Percentiles rank a stretch among this genome's conserved stretches.
Evolutionary conservation across 1,284 basidiomycete species (phyloP).

Genomic region (Malassezia vespertilionis): DNA sequence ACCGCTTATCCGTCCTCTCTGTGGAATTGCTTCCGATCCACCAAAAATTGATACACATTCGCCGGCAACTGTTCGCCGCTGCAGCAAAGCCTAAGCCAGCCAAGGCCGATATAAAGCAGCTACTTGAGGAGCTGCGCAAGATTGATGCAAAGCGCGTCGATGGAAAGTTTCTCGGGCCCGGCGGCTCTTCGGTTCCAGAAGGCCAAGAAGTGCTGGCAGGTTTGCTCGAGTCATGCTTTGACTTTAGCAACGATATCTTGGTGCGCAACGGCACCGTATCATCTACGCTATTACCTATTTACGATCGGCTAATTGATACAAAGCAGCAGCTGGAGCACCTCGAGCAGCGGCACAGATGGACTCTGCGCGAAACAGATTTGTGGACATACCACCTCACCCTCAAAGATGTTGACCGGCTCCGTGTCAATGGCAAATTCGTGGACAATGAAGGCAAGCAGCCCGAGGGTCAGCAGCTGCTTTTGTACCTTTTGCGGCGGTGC

Average conservation of each 20-base stretch:
- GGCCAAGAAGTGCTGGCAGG: constrained; percentile 65
- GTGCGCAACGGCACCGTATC: constrained; percentile 82
- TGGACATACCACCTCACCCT: constrained; percentile 73
- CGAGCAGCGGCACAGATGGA: constrained; percentile 92
- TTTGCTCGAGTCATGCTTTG: constrained; percentile 89
- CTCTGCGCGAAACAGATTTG: constrained; percentile 78
- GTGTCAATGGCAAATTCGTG: constrained; percentile 91
- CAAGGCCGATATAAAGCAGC: constrained; percentile 75
- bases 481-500: constrained; percentile 85
- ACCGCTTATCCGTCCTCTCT: constrained; percentile 42
- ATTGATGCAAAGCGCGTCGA: constrained; percentile 81
- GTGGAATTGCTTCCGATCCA: constrained; percentile 47
- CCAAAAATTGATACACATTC: constrained; percentile 69
- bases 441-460: constrained; percentile 85
- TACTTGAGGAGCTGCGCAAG: constrained; percentile 83
- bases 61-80: constrained; percentile 76
- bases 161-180: constrained; percentile 87
- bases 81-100: constrained; percentile 73
- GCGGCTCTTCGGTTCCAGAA: constrained; percentile 70
- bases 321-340: constrained; percentile 76
- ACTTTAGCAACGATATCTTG: constrained; percentile 88
- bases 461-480: constrained; percentile 76
- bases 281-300: constrained; percentile 79
- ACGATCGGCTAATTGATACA: constrained; percentile 78
- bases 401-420: constrained; percentile 92